These are phyloP conservation scores for Xylariaceae sp. DNA, from an alignment of 2,329 filamentous ascomycete genomes.

Conservation along the genomic window DNA sequence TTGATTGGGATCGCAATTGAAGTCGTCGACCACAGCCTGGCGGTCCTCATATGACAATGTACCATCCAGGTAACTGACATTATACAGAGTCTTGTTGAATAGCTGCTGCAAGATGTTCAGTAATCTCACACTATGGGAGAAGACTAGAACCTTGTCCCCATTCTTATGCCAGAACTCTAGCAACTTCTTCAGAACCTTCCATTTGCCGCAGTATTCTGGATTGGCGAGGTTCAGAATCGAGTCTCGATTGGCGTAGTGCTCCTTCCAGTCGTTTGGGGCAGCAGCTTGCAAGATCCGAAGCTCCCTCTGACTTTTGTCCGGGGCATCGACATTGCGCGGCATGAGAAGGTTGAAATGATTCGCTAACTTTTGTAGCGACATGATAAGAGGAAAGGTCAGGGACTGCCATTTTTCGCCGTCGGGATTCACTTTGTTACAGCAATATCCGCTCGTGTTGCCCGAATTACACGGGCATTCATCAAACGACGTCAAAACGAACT, in stretches of 20 bases:
- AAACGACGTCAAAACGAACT: slow-evolving; percentile 60
- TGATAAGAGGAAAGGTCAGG: slow-evolving; percentile 79
- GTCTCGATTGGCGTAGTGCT: slow-evolving; percentile 68
- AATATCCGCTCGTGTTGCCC: slow-evolving; percentile 70
- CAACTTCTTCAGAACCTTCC: slow-evolving; percentile 83
- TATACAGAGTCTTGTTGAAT: slow-evolving; percentile 84
- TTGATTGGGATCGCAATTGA: slow-evolving; percentile 79
- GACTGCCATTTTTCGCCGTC: slow-evolving; percentile 64
- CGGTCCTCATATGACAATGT: slow-evolving; percentile 78
- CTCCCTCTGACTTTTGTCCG: slow-evolving; percentile 73
- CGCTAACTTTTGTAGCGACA: slow-evolving; percentile 76
- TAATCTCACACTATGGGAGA: slow-evolving; percentile 84
- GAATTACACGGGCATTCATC: slow-evolving; percentile 66
- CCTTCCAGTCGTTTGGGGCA: slow-evolving; percentile 67
- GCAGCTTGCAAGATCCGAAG: slow-evolving; percentile 67
- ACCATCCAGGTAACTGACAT: slow-evolving; percentile 85
- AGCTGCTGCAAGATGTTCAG: slow-evolving; percentile 78
- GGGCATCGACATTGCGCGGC: slow-evolving; percentile 56
- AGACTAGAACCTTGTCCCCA: slow-evolving; percentile 91
- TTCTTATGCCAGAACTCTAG: slow-evolving; percentile 84
- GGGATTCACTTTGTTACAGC: slow-evolving; percentile 59
- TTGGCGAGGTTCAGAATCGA: slow-evolving; percentile 77
- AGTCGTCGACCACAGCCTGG: slow-evolving; percentile 75
- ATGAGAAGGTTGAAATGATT: slow-evolving; percentile 90
- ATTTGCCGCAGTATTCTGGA: slow-evolving; percentile 92